These are phyloP conservation scores for Cladophialophora psammophila DNA, from an alignment of 2,329 filamentous ascomycete species.

Conservation along the genomic window DNA sequence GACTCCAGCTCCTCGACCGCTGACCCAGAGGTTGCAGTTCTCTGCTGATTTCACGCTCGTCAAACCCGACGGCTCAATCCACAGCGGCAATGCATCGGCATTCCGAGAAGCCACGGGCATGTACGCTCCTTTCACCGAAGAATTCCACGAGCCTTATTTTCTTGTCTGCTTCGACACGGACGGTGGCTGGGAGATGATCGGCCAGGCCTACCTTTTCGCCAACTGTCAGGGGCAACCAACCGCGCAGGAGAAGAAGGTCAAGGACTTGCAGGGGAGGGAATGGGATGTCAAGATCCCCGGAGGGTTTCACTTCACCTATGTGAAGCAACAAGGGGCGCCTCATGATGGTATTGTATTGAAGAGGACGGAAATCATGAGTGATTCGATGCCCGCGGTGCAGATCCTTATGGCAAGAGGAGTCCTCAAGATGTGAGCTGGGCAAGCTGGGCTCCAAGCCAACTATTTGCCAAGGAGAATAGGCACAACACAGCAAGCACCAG, in stretches of 20 bases:
- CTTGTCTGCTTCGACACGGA: slow-evolving; percentile 31
- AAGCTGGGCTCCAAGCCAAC: not conserved
- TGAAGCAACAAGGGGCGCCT: slow-evolving; percentile 29
- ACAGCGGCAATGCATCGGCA: slow-evolving; percentile 23
- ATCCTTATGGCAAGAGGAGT: slow-evolving; percentile 36
- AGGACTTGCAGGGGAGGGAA: slow-evolving; percentile 32
- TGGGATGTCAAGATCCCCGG: slow-evolving; percentile 38
- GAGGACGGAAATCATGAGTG: slow-evolving; percentile 33
- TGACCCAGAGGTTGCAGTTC: not conserved
- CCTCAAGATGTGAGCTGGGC: slow-evolving; percentile 20
- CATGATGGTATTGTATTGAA: slow-evolving; percentile 33
- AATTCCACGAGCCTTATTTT: slow-evolving; percentile 37
- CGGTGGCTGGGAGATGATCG: slow-evolving; percentile 35
- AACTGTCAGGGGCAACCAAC: slow-evolving; percentile 26
- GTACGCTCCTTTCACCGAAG: slow-evolving; percentile 33
- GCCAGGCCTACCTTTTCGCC: slow-evolving; percentile 34
- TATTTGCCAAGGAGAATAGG: not conserved
- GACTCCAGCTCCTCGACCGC: not conserved
- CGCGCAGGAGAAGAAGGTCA: slow-evolving; percentile 28
- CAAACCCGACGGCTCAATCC: slow-evolving; percentile 31
- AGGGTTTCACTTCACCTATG: slow-evolving; percentile 32
- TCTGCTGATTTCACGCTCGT: slow-evolving; percentile 29
- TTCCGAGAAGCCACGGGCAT: slow-evolving; percentile 28
- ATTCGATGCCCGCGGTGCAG: slow-evolving; percentile 33
- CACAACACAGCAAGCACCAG: not conserved